phyloP scores from a whole-genome alignment of 2,329 filamentous ascomycete species.

The Fusarium longipes region DNA sequence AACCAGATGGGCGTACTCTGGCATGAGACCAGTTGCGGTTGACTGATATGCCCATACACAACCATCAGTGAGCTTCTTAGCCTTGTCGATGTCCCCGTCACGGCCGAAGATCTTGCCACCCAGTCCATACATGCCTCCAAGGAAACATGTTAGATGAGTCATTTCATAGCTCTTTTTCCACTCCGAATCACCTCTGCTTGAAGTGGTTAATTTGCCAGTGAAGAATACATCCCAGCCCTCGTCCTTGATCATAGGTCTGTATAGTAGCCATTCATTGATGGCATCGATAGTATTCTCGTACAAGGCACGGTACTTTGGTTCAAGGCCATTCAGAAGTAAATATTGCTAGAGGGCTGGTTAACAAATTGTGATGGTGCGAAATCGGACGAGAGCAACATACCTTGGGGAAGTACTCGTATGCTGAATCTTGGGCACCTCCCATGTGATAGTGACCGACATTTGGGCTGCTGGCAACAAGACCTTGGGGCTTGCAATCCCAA shows the following conservation, averaged over 20 bases:
- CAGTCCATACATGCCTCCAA: conserved; percentile 76
- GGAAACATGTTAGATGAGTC: conserved; percentile 73
- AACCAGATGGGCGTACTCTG: conserved; percentile 60
- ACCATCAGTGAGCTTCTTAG: conserved; percentile 72
- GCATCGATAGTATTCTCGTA: conserved; percentile 76
- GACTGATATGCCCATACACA: conserved; percentile 76
- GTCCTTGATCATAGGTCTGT: conserved; percentile 77
- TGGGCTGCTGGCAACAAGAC: conserved; percentile 62
- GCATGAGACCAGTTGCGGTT: conserved; percentile 72
- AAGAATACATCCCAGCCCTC: conserved; percentile 77
- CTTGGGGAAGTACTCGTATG: conserved; percentile 78
- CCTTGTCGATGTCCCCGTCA: conserved; percentile 71
- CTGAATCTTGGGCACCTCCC: conserved; percentile 75
- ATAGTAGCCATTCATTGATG: conserved; percentile 79
- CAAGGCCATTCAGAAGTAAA: conserved; percentile 79
- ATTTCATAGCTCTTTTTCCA: conserved; percentile 67
- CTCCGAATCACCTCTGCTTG: conserved; percentile 55
- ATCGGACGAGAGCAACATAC: conserved; percentile 43
- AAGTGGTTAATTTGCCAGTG: conserved; percentile 69
- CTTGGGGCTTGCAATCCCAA: conserved; percentile 69
- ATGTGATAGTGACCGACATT: conserved; percentile 65
- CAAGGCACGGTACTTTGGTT: conserved; percentile 77
- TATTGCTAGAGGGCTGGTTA: conserved; percentile 64
- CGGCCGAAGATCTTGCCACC: conserved; percentile 71
- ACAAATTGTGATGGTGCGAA: conserved; percentile 1